Percentiles rank a stretch among this genome's conserved stretches.
These are phyloP conservation scores for Blastobotrys malaysiensis DNA, from an alignment of 1,139 yeast genomes.

Conservation along the genomic window DNA sequence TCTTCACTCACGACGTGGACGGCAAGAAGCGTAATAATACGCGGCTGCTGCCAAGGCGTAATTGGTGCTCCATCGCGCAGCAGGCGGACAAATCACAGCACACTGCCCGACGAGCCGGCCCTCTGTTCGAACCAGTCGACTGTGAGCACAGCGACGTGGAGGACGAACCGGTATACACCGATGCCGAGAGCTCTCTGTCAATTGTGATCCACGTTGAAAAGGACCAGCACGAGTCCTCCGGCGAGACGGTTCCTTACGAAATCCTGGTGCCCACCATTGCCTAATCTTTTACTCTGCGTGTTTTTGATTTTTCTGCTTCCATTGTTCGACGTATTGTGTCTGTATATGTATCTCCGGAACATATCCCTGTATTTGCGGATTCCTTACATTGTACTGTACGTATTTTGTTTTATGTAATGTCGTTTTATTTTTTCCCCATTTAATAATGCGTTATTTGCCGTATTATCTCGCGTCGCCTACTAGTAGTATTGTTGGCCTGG, in stretches of 20 bases:
- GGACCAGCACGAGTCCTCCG: constrained; percentile 46
- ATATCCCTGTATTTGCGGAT: too few species aligned
- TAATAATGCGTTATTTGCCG: too few species aligned
- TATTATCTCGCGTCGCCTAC: too few species aligned
- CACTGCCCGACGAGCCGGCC: constrained; percentile 16
- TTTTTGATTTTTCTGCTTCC: neutral
- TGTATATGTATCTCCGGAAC: too few species aligned
- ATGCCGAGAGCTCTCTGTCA: constrained; percentile 53
- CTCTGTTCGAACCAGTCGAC: neutral
- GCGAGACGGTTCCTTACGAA: constrained; percentile 61
- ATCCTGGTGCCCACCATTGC: constrained; percentile 51
- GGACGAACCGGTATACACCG: constrained; percentile 35
- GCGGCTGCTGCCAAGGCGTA: constrained; percentile 70
- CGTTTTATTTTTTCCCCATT: too few species aligned
- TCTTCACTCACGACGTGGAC: constrained; percentile 60
- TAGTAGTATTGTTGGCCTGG: neutral
- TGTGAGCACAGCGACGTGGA: neutral
- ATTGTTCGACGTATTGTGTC: neutral
- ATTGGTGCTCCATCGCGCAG: constrained; percentile 47
- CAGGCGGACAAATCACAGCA: constrained; percentile 26
- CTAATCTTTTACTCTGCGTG: neutral
- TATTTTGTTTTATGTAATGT: too few species aligned
- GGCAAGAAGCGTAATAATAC: constrained; percentile 50
- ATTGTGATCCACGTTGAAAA: constrained; percentile 70
- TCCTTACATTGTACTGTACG: too few species aligned